Evolutionary conservation across 768 basidiomycete genomes (phyloP).

Genomic region (Boletus speciosus): DNA sequence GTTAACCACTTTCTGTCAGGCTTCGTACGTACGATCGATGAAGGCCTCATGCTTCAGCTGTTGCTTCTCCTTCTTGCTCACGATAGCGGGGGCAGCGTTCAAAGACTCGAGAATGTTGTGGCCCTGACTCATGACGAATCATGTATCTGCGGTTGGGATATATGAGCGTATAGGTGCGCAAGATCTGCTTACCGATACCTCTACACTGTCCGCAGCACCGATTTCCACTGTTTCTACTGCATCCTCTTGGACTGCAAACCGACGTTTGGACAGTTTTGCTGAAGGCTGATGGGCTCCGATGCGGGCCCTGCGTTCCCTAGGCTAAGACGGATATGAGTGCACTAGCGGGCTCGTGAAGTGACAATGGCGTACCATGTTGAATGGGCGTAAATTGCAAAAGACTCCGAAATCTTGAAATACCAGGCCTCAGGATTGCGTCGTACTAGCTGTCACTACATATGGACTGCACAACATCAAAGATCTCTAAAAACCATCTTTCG

Average conservation of each 20-base stretch:
- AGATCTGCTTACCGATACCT: conserved; percentile 38
- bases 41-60: conserved; percentile 65
- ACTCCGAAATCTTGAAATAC: neutral
- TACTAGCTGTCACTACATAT: neutral
- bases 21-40: conserved; percentile 49
- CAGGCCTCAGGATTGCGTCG: too few species aligned
- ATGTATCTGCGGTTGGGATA: neutral
- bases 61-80: conserved; percentile 67
- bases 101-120: conserved; percentile 42
- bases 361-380: conserved; percentile 20
- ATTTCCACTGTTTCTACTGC: conserved; percentile 47
- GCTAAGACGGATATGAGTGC: conserved; percentile 25
- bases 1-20: neutral
- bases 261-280: conserved; percentile 45
- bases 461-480: neutral
- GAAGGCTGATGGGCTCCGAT: conserved; percentile 49
- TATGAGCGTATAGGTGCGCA: neutral
- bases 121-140: conserved; percentile 31
- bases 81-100: conserved; percentile 21
- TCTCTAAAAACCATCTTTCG: neutral
- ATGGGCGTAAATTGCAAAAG: neutral
- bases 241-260: conserved; percentile 49
- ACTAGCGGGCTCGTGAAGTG: neutral
- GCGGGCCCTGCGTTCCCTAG: conserved; percentile 40
- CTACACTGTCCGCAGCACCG: conserved; percentile 33